Evolutionary conservation across 176 grass and related monocot species (phyloP).

Genomic region (Metroxylon sagu): DNA sequence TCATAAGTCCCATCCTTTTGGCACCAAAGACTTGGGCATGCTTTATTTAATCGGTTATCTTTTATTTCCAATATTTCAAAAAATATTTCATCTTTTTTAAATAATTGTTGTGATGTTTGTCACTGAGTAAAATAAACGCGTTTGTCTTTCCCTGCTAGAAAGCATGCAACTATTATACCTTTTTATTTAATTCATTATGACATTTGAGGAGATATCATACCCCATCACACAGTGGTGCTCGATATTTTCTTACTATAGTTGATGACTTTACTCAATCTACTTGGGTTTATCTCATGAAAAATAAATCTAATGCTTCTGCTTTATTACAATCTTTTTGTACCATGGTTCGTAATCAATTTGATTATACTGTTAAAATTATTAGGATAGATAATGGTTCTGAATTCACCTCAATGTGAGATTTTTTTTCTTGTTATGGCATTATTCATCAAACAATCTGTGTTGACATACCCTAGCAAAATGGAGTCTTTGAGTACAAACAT

Average conservation of each 20-base stretch:
- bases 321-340: no score
- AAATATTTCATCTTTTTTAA: no score
- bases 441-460: no score
- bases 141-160: not conserved
- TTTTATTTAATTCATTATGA: not conserved
- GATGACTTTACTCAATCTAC: not conserved
- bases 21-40: no score
- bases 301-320: no score
- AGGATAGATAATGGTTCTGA: not conserved
- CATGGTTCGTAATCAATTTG: no score
- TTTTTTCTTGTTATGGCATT: no score
- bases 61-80: no score
- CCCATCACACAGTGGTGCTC: not conserved
- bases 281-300: not conserved
- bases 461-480: no score
- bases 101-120: not conserved
- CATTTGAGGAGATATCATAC: not conserved
- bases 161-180: not conserved
- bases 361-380: not conserved
- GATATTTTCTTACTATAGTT: constrained; percentile 1
- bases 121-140: not conserved
- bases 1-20: not conserved
- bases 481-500: no score
- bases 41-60: no score
- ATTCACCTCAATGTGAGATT: no score